A percentile compares a stretch with the other conserved stretches of the same genome.
phyloP scores from a whole-genome alignment of 306 rosid species.

The Luffa acutangula region DNA sequence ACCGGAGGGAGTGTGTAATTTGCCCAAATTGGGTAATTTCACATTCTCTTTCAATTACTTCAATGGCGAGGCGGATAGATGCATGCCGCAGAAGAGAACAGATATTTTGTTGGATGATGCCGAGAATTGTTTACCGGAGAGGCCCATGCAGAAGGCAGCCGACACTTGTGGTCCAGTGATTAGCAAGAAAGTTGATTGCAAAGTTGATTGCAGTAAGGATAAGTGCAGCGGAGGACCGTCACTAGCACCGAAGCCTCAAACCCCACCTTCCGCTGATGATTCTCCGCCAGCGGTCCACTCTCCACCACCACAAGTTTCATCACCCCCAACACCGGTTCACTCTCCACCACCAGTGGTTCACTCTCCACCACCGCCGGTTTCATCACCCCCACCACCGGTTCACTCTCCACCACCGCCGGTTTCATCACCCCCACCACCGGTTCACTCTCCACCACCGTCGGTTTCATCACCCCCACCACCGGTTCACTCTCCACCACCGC shows the following conservation, averaged over 20 bases:
- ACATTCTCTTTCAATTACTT: slow-evolving; percentile 52
- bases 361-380: no score
- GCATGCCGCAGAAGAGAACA: slow-evolving; percentile 25
- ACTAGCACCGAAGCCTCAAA: not conserved
- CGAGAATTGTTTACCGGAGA: slow-evolving; percentile 44
- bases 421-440: no score
- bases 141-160: slow-evolving; percentile 39
- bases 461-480: no score
- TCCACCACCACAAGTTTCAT: no score
- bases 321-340: no score
- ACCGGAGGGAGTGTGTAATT: slow-evolving; percentile 27
- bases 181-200: slow-evolving; percentile 57
- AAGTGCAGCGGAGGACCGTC: slow-evolving; percentile 33
- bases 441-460: no score
- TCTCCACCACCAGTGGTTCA: no score
- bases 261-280: not conserved
- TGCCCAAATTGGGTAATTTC: slow-evolving; percentile 43
- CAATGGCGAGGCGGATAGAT: slow-evolving; percentile 42
- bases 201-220: slow-evolving; percentile 55
- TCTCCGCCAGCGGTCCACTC: no score
- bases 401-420: no score
- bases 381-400: no score
- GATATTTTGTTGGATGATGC: slow-evolving; percentile 23
- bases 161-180: slow-evolving; percentile 31
- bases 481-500: no score